These are phyloP conservation scores for Serendipita sp. DNA, from an alignment of 768 basidiomycete species.

Conservation along the genomic window DNA sequence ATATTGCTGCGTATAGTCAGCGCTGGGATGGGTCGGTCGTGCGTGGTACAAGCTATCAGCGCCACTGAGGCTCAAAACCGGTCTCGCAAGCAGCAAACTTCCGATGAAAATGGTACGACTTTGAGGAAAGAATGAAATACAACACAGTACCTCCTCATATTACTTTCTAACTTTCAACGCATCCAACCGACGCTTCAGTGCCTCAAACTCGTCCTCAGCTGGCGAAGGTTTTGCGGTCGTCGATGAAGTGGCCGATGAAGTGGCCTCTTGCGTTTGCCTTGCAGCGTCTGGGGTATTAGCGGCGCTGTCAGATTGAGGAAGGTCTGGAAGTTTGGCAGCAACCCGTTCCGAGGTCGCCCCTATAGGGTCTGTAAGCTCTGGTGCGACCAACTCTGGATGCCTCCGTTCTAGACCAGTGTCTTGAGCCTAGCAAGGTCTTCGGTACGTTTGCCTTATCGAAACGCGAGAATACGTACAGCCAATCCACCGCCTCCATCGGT, in stretches of 20 bases:
- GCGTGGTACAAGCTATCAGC: not conserved
- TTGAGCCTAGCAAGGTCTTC: conserved; percentile 11
- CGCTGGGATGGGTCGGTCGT: not conserved
- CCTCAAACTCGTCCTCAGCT: conserved; percentile 55
- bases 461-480: conserved; percentile 21
- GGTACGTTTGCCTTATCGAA: conserved; percentile 3
- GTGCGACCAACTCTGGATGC: conserved; percentile 15
- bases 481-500: conserved; percentile 20
- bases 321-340: conserved; percentile 30
- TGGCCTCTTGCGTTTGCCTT: conserved; percentile 13
- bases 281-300: conserved; percentile 7
- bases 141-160: not conserved
- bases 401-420: conserved; percentile 13
- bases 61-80: not conserved
- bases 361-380: conserved; percentile 5
- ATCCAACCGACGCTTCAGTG: conserved; percentile 64
- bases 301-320: conserved; percentile 31
- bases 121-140: not conserved
- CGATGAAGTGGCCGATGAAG: too few relatives aligned
- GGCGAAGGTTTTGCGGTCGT: conserved; percentile 16
- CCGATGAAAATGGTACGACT: not conserved
- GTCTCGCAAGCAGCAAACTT: too few relatives aligned
- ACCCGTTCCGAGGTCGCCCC: conserved; percentile 6
- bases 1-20: not conserved
- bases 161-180: conserved; percentile 64